phyloP scores from a whole-genome alignment of 169 alveolate genomes.

The Babesia gibsoni region DNA sequence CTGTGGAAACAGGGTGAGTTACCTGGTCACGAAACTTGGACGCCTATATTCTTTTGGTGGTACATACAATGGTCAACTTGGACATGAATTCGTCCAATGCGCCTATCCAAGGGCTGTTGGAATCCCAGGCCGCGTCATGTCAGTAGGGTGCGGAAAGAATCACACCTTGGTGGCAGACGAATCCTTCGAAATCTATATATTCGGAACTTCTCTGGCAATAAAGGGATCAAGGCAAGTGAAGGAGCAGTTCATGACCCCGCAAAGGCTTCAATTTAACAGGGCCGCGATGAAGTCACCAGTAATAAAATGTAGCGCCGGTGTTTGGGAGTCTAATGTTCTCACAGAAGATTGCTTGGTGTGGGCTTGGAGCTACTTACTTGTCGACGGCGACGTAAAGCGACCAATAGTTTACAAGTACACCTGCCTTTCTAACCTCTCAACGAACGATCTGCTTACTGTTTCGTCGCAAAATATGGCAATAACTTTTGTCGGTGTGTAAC shows the following conservation, averaged over 20 bases:
- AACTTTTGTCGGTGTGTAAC: slow-evolving; percentile 7
- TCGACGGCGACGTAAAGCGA: slow-evolving; percentile 6
- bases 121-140: not conserved
- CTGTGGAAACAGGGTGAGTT: slow-evolving; percentile 49
- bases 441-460: slow-evolving; percentile 28
- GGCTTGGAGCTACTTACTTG: slow-evolving; percentile 41
- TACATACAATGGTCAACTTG: slow-evolving; percentile 56
- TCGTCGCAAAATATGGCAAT: slow-evolving; percentile 21
- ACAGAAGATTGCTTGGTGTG: slow-evolving; percentile 41
- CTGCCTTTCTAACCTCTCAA: not conserved
- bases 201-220: slow-evolving; percentile 49
- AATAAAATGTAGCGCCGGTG: slow-evolving; percentile 33
- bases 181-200: slow-evolving; percentile 16
- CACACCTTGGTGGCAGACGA: slow-evolving; percentile 38
- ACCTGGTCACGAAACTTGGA: slow-evolving; percentile 33
- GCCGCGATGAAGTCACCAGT: slow-evolving; percentile 31
- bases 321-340: slow-evolving; percentile 56
- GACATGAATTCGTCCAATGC: slow-evolving; percentile 12
- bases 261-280: slow-evolving; percentile 17
- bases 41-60: slow-evolving; percentile 42
- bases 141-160: slow-evolving; percentile 39
- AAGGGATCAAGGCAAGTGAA: slow-evolving; percentile 8
- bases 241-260: slow-evolving; percentile 9
- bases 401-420: slow-evolving; percentile 44
- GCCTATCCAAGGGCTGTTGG: not conserved